Base-by-base conservation (phyloP, 2,329 filamentous ascomycete species). In the Aspergillus sp. region DNA sequence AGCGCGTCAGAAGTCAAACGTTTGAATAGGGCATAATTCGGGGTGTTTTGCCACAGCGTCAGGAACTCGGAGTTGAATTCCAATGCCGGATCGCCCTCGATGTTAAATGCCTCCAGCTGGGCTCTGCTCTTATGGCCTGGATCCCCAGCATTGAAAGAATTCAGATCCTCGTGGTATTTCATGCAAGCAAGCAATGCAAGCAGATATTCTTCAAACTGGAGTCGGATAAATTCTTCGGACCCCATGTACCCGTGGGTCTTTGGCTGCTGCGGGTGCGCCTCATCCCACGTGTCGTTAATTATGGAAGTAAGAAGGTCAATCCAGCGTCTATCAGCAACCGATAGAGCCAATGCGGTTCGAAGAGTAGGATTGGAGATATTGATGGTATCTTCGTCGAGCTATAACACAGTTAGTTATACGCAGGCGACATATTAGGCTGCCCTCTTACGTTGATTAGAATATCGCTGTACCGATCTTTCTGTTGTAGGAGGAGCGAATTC, bases 131-230 rank as follows among this genome's bases (percentile, higher is more conserved):
- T 81, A 72, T 63, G 62, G 16, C 66, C 64, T 6, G 68, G 67
- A 29, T 72, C 83, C 57, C 82, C 76, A 6, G 78, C 75, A 63
- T 86, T 78, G 58, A 78, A 76, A 18, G 67, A 69, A 49, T 76
- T 74, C 26, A 88, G 80, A 70, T 89, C 89, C 69, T 86, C 87
- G 75, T 92, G 92, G 73, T 96, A 98, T 73, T 97, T 97, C 66
- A 93, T 90, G 0, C 91, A 87, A 0, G 93, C 91, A 49, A 98
- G 86, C 63, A 99, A 84, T 0, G 92, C 91, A 24, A 98, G 84
- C 6, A 99, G 84, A 72, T 99, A 99, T 70, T 97, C 93, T 77
- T 99, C 95, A 63, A 99, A 99, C 70, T 98, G 94, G 46, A 97
- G 86, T 31, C 95, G 87, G 68, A 99, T 99, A 71, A 97, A 97